A percentile compares a stretch with the other conserved stretches of the same genome.
phyloP scores from a whole-genome alignment of 805 yeast genomes.

The Starmerella ratchasimensis region DNA sequence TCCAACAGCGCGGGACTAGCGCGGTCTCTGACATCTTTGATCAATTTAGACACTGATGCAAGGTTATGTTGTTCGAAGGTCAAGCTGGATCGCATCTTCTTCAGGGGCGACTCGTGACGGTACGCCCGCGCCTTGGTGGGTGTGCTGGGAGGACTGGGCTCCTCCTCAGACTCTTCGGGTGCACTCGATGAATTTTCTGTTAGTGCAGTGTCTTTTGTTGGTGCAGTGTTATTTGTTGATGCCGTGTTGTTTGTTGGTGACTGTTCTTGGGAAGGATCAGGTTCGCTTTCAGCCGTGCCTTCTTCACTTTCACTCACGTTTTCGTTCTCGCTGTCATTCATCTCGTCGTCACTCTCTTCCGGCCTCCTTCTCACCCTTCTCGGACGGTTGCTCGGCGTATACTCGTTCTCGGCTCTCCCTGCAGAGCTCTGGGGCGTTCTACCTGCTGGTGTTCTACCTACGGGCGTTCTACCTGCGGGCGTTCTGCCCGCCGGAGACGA shows the following conservation, averaged over 20 bases:
- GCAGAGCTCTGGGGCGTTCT: neutral
- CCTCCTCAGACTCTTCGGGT: neutral
- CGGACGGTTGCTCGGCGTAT: neutral
- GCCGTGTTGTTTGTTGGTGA: no score
- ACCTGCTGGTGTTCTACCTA: no score
- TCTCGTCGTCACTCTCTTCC: neutral
- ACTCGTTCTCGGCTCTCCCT: neutral
- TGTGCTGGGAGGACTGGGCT: neutral
- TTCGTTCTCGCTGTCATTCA: neutral
- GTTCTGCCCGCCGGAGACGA: no score
- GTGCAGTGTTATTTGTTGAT: no score
- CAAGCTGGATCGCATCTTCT: neutral
- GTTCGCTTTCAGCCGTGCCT: neutral
- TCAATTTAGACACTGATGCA: constrained; percentile 36
- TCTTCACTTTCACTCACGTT: neutral
- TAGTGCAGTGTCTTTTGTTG: no score
- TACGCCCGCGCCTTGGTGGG: no score
- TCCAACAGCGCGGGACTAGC: constrained; percentile 46
- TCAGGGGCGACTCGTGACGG: neutral
- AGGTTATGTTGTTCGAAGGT: constrained; percentile 11
- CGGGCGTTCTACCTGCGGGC: no score
- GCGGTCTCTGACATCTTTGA: constrained; percentile 35
- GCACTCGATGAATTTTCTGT: no score
- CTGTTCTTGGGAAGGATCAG: neutral
- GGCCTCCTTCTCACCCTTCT: neutral